phyloP scores from a whole-genome alignment of 331 rosid species.

The Acacia pycnantha region DNA sequence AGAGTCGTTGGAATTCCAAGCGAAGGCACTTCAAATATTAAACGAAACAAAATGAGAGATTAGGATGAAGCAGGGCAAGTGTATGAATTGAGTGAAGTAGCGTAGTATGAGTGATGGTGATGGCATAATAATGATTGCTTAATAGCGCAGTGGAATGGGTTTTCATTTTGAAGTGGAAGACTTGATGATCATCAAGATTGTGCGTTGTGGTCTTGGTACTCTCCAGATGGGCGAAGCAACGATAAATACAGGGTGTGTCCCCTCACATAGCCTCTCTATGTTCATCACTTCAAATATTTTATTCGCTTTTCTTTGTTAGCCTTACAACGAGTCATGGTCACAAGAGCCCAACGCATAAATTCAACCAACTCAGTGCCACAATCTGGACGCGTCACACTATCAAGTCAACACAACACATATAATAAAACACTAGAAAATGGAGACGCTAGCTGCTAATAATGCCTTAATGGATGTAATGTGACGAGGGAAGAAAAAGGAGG shows the following conservation, averaged over 20 bases:
- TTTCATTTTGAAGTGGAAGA: background rate
- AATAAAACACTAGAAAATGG: background rate
- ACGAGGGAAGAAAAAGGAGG: background rate
- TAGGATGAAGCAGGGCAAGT: background rate
- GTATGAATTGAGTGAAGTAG: background rate
- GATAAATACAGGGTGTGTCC: background rate
- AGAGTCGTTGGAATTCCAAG: background rate
- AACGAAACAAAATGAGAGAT: background rate
- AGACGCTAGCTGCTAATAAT: background rate
- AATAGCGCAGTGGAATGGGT: background rate
- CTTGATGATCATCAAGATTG: background rate
- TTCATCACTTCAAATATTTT: no score
- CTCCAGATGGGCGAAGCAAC: background rate
- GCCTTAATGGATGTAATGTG: background rate
- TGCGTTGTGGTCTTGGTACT: background rate
- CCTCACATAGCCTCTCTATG: background rate
- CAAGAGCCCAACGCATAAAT: background rate
- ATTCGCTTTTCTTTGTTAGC: background rate
- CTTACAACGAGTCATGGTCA: background rate
- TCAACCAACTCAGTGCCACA: background rate
- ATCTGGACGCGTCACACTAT: background rate
- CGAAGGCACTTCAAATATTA: background rate
- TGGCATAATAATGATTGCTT: background rate
- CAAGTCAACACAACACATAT: background rate
- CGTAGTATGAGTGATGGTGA: background rate